phyloP scores from a whole-genome alignment of 176 grass and related monocot genomes.

The Oryza coarctata region DNA sequence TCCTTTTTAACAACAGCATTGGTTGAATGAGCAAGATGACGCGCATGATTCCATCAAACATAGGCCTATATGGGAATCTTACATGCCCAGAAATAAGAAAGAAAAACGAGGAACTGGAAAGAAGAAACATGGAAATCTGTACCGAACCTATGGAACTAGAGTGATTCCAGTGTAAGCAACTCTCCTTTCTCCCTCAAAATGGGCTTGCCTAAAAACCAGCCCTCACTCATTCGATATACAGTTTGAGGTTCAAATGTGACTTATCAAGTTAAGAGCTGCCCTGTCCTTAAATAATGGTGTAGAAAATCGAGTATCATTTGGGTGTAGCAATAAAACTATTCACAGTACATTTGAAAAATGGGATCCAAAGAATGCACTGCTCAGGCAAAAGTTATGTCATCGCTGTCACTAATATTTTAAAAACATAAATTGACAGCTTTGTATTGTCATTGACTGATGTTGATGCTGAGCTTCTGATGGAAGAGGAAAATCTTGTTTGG shows the following conservation, averaged over 20 bases:
- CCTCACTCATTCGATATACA: neutral
- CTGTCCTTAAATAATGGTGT: neutral
- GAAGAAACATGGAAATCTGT: conserved; percentile 77
- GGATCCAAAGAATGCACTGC: conserved; percentile 5
- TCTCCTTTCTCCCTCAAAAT: neutral
- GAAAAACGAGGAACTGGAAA: conserved; percentile 63
- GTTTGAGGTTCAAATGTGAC: conserved; percentile 14
- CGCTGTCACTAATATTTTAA: conserved; percentile 20
- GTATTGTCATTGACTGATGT: conserved; percentile 89
- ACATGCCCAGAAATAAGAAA: conserved; percentile 70
- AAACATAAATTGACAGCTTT: conserved; percentile 60
- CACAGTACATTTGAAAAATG: neutral
- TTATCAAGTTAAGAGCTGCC: neutral
- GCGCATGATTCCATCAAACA: conserved; percentile 79
- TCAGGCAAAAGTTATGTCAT: neutral
- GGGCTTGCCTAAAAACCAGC: neutral
- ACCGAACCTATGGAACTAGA: conserved; percentile 88
- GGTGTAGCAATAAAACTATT: neutral
- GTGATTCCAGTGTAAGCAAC: conserved; percentile 85
- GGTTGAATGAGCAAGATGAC: conserved; percentile 62
- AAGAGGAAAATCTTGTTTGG: conserved; percentile 99
- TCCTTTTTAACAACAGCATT: conserved; percentile 52
- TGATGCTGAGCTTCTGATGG: conserved; percentile 94
- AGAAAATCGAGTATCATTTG: neutral
- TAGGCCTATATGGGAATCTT: conserved; percentile 93